phyloP scores from a whole-genome alignment of 129 eudicot genomes.

The Pseudognaphalium luteoalbum region DNA sequence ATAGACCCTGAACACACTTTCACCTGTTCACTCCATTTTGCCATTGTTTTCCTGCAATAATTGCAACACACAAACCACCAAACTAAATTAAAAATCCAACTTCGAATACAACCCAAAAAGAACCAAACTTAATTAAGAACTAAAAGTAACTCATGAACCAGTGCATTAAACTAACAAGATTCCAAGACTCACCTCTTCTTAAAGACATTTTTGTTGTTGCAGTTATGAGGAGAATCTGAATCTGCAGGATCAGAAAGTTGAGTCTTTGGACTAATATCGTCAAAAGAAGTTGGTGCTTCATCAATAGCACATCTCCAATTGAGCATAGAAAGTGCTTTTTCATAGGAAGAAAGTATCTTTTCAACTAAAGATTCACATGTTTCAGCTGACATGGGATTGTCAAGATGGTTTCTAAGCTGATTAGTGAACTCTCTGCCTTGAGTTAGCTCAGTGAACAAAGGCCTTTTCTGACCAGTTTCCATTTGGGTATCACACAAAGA shows the following conservation, averaged over 20 bases:
- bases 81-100: background rate
- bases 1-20: constrained; percentile 42
- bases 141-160: background rate
- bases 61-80: constrained; percentile 3
- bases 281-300: constrained; percentile 22
- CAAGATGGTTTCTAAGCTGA: constrained; percentile 55
- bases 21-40: constrained; percentile 70
- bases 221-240: constrained; percentile 25
- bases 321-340: constrained; percentile 53
- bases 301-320: constrained; percentile 21
- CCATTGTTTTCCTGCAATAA: constrained; percentile 59
- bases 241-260: constrained; percentile 10
- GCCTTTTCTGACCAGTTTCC: constrained; percentile 39
- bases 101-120: background rate
- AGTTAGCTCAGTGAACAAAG: constrained; percentile 53
- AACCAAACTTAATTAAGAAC: background rate
- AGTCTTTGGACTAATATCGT: constrained; percentile 33
- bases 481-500: constrained; percentile 13
- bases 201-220: constrained; percentile 37
- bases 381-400: constrained; percentile 36
- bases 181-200: constrained; percentile 53
- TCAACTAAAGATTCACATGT: constrained; percentile 47
- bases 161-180: background rate
- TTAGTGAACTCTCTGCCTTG: constrained; percentile 61
- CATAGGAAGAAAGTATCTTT: constrained; percentile 57